phyloP scores from a whole-genome alignment of 192 early-diverging fungal genomes.

The Linnemannia zychae region DNA sequence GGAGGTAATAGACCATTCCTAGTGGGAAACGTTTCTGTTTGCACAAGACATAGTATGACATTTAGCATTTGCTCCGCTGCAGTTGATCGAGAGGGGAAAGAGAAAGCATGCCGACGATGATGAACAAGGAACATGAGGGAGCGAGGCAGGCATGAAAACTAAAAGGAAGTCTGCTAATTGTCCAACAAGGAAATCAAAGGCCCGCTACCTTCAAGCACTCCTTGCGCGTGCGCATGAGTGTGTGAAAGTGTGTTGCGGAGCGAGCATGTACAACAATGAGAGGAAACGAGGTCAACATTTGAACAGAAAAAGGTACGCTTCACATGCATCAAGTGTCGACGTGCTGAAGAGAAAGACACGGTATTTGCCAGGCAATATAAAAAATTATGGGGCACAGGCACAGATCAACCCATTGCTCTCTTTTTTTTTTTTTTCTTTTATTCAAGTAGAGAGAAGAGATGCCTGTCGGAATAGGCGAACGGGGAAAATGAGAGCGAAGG shows the following conservation, averaged over 20 bases:
- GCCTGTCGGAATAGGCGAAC: neutral
- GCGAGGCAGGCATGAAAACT: too few relatives aligned
- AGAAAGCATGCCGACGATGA: neutral
- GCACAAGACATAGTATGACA: neutral
- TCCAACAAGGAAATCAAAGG: neutral
- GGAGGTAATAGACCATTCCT: neutral
- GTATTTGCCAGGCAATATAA: too few relatives aligned
- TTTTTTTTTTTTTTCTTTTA: neutral
- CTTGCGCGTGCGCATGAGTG: conserved; percentile 1
- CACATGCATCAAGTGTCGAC: neutral
- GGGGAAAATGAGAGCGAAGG: neutral
- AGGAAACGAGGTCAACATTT: too few relatives aligned
- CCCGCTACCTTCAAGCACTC: neutral
- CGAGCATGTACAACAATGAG: neutral
- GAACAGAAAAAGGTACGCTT: neutral
- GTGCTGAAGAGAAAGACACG: conserved; percentile 9
- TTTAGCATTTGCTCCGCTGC: neutral
- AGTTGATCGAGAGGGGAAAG: neutral
- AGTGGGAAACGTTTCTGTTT: neutral
- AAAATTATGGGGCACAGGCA: neutral
- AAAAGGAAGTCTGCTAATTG: neutral
- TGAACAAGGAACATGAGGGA: neutral
- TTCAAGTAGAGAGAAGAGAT: neutral
- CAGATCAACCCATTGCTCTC: neutral
- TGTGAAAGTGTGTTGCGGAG: neutral